Evolutionary conservation across 257 asterid genomes (phyloP).

Genomic region (Forsythia viridissima): DNA sequence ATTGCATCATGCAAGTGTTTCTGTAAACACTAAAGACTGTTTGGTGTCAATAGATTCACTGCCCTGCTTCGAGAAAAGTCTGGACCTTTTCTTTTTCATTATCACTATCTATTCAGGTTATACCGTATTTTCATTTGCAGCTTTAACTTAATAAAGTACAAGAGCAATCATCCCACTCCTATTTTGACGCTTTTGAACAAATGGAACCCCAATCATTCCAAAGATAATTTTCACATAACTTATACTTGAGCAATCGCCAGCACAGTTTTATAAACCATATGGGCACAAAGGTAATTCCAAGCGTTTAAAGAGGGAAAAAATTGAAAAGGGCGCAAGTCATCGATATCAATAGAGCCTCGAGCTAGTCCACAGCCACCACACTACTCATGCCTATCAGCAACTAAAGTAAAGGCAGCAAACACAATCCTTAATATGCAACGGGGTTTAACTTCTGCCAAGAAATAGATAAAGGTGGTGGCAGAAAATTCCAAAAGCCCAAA

Average conservation of each 20-base stretch:
- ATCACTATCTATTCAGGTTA: not conserved
- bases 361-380: not conserved
- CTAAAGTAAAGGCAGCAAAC: too few relatives aligned
- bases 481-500: not conserved
- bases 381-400: too few relatives aligned
- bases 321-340: conserved; percentile 1
- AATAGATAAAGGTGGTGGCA: too few relatives aligned
- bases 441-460: too few relatives aligned
- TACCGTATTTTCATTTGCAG: not conserved
- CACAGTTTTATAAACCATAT: not conserved
- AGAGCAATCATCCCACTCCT: not conserved
- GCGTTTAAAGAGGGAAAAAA: not conserved
- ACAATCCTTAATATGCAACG: too few relatives aligned
- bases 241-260: not conserved
- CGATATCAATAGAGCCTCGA: conserved; percentile 1
- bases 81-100: not conserved
- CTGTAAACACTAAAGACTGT: too few relatives aligned
- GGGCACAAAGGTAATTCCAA: not conserved
- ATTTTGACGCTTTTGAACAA: not conserved
- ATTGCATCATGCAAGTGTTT: not conserved
- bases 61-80: too few relatives aligned
- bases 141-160: not conserved
- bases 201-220: not conserved
- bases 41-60: too few relatives aligned
- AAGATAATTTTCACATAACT: not conserved